phyloP scores from a whole-genome alignment of 1,284 basidiomycete species.

The Rhodotorula sp. region DNA sequence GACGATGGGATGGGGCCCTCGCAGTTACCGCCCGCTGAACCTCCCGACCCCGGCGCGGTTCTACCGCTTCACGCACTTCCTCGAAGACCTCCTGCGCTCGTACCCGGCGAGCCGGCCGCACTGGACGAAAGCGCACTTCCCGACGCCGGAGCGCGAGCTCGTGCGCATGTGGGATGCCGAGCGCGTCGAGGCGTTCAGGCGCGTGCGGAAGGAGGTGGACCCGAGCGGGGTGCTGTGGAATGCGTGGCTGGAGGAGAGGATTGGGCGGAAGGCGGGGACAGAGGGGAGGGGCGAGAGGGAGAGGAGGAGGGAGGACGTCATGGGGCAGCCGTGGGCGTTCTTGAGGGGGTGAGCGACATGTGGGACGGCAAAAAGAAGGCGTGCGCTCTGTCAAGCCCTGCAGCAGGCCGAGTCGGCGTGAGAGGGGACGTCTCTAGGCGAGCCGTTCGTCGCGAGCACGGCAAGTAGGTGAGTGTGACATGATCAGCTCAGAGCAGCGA shows the following conservation, averaged over 20 bases:
- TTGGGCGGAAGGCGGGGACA: not conserved
- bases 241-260: constrained; percentile 12
- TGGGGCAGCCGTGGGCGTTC: not conserved
- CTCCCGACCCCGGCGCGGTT: constrained; percentile 12
- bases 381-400: no score
- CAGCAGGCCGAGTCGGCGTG: no score
- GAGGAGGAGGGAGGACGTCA: constrained; percentile 12
- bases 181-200: not conserved
- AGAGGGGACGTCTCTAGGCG: no score
- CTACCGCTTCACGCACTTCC: not conserved
- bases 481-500: no score
- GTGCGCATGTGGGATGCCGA: constrained; percentile 2
- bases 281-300: not conserved
- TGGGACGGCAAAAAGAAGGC: no score
- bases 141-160: not conserved
- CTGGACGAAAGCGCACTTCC: constrained; percentile 13
- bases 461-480: no score
- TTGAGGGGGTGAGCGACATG: no score
- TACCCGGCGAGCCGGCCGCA: not conserved
- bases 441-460: no score
- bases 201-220: not conserved
- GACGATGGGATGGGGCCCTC: not conserved
- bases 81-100: constrained; percentile 4
- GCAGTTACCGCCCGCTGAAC: constrained; percentile 10
- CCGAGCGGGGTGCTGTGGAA: not conserved